Conservation (phyloP, 768 basidiomycete genomes). For the Hericium erinaceus region DNA sequence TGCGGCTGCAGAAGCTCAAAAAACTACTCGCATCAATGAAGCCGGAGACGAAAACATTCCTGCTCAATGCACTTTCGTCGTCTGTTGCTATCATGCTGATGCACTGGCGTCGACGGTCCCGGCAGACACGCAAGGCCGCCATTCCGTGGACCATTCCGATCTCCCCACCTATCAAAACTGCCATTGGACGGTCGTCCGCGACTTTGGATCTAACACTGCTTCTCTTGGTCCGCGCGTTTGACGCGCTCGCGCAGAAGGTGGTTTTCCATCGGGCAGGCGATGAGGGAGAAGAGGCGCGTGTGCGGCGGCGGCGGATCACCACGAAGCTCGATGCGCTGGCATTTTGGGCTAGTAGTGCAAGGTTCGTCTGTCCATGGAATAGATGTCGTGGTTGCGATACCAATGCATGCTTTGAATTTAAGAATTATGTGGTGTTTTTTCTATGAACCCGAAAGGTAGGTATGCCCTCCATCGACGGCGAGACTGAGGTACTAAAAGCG, state of each 20-base stretch:
- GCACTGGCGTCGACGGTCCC: conserved; percentile 36
- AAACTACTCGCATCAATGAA: conserved; percentile 23
- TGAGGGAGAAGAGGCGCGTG: conserved; percentile 22
- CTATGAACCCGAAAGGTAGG: conserved; percentile 62
- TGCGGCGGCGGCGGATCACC: conserved; percentile 26
- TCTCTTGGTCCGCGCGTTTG: conserved; percentile 60
- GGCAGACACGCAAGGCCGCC: conserved; percentile 19
- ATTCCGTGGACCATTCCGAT: conserved; percentile 18
- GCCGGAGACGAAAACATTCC: conserved; percentile 42
- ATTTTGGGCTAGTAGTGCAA: conserved; percentile 72
- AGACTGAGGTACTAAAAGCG: background rate
- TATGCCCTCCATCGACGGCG: background rate
- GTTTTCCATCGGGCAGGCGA: conserved; percentile 25
- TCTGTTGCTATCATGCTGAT: conserved; percentile 47
- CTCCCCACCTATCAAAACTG: background rate
- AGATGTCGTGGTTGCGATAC: background rate
- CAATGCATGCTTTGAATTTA: background rate
- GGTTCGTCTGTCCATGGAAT: conserved; percentile 33
- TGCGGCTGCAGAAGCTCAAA: background rate
- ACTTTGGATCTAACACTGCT: conserved; percentile 65
- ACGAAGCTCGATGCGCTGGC: conserved; percentile 55
- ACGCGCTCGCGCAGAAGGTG: conserved; percentile 45
- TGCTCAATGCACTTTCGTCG: conserved; percentile 49
- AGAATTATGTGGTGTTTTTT: conserved; percentile 91
- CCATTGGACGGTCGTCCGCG: conserved; percentile 28